Conservation (phyloP, 2,329 filamentous ascomycete species). For the Elsinoe ampelina region DNA sequence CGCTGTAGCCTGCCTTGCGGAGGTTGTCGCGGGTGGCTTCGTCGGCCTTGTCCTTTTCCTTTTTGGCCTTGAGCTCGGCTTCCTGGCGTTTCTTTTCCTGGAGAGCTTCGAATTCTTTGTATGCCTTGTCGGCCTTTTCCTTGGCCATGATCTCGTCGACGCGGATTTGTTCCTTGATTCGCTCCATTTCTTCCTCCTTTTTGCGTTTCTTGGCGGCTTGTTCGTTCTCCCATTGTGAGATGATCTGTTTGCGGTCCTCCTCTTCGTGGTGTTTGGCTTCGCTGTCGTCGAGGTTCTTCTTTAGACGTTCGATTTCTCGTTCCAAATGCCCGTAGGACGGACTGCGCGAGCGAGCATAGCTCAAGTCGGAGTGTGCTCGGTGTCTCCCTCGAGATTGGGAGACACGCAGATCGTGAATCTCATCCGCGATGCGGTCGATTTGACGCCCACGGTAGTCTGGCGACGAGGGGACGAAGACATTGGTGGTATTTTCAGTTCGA, state of each 20-base stretch:
- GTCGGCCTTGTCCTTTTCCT: slow-evolving; percentile 7
- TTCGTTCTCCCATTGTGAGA: slow-evolving; percentile 9
- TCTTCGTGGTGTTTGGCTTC: background rate
- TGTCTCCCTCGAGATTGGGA: slow-evolving; percentile 3
- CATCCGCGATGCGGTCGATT: slow-evolving; percentile 10
- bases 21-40: slow-evolving; percentile 6
- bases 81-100: slow-evolving; percentile 10
- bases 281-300: background rate
- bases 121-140: slow-evolving; percentile 10
- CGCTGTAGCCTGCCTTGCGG: background rate
- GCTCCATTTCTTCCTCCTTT: background rate
- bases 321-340: background rate
- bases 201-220: slow-evolving; percentile 10
- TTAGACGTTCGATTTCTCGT: slow-evolving; percentile 6
- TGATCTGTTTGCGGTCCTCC: background rate
- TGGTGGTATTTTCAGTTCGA: background rate
- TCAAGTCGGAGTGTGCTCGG: background rate
- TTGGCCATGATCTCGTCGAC: slow-evolving; percentile 11
- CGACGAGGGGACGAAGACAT: slow-evolving; percentile 3
- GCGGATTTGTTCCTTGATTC: slow-evolving; percentile 4
- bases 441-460: slow-evolving; percentile 3
- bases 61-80: slow-evolving; percentile 8
- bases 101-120: slow-evolving; percentile 9
- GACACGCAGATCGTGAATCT: slow-evolving; percentile 2
- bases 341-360: slow-evolving; percentile 1